Conservation (phyloP, 257 asterid species). For the Penstemon eatonii region DNA sequence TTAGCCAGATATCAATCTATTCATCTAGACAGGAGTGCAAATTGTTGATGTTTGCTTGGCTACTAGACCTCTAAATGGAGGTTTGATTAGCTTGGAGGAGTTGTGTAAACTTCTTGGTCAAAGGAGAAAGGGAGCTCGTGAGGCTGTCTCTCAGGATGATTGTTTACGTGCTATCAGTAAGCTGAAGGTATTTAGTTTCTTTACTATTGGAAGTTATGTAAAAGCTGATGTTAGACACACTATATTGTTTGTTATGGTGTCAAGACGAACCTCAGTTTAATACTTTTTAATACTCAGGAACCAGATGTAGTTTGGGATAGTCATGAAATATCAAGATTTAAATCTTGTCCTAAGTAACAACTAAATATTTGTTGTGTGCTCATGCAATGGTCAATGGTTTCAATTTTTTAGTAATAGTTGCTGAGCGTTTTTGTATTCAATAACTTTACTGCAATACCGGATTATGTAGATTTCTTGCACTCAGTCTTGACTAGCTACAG, state of each 20-base stretch:
- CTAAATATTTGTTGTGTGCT: background rate
- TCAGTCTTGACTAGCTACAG: background rate
- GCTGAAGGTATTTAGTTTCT: conserved; percentile 62
- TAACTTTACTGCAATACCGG: no score
- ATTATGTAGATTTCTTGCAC: background rate
- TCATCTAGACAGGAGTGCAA: conserved; percentile 89
- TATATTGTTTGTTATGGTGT: no score
- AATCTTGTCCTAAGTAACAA: background rate
- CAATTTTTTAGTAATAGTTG: no score
- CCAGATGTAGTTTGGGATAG: background rate
- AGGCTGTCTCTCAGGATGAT: conserved; percentile 87
- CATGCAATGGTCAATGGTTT: no score
- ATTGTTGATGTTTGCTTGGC: conserved; percentile 90
- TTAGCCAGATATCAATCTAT: conserved; percentile 29
- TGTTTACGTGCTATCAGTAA: conserved; percentile 98
- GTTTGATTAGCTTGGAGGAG: conserved; percentile 91
- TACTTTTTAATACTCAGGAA: no score
- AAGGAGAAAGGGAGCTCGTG: conserved; percentile 83
- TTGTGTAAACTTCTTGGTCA: conserved; percentile 75
- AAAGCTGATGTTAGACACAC: no score
- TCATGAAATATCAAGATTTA: conserved; percentile 5
- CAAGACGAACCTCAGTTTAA: no score
- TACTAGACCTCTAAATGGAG: conserved; percentile 86
- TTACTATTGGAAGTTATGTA: no score
- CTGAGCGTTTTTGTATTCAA: no score